Conservation (phyloP, 768 basidiomycete genomes). For the Crassisporium funariophilum region DNA sequence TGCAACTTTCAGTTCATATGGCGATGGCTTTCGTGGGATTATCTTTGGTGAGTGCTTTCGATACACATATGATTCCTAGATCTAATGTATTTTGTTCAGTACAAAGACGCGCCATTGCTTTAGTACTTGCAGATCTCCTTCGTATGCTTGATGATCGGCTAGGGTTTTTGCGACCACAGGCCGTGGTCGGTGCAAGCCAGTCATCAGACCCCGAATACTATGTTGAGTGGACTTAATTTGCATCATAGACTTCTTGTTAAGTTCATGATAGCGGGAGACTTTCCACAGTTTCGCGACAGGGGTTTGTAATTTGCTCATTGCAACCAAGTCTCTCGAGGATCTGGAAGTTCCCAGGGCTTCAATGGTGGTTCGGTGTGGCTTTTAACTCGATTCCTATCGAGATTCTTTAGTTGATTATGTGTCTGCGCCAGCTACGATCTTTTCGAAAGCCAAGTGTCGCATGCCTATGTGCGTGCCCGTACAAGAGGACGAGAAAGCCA, state of each 20-base stretch:
- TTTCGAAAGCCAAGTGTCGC: conserved; percentile 63
- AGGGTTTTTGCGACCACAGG: conserved; percentile 56
- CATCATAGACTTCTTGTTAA: conserved; percentile 1
- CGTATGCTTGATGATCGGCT: conserved; percentile 52
- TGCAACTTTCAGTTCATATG: conserved; percentile 52
- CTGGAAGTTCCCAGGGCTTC: conserved; percentile 58
- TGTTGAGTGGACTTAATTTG: conserved; percentile 7
- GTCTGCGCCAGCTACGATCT: conserved; percentile 51
- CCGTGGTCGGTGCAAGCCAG: conserved; percentile 41
- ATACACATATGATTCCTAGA: background rate
- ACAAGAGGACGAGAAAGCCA: conserved; percentile 50
- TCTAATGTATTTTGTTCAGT: conserved; percentile 40
- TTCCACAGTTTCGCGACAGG: conserved; percentile 54
- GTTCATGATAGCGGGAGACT: conserved; percentile 43
- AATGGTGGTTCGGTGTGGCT: conserved; percentile 59
- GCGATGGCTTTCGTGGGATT: conserved; percentile 64
- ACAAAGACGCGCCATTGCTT: conserved; percentile 52
- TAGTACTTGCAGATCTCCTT: conserved; percentile 59
- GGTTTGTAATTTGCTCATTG: conserved; percentile 63
- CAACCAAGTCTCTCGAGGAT: conserved; percentile 61
- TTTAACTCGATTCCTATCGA: too few species aligned
- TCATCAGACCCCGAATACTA: conserved; percentile 32
- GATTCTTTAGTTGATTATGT: conserved; percentile 7
- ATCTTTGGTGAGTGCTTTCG: conserved; percentile 52
- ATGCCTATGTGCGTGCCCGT: conserved; percentile 54